Base-by-base conservation (phyloP, 179 eudicot species). In the Silene coronaria region DNA sequence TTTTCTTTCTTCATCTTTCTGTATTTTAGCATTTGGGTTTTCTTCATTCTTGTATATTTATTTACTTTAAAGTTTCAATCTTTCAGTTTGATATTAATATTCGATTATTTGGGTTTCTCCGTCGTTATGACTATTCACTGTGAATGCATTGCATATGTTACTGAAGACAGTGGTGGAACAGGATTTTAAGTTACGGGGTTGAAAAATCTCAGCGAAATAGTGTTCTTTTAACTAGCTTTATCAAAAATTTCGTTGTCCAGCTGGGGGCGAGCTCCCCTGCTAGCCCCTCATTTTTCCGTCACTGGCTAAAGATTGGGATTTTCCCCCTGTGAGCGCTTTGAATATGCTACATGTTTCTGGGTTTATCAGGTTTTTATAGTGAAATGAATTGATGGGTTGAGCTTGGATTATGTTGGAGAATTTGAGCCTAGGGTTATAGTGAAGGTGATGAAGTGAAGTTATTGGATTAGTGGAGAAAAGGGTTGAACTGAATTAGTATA, bases 1-100 rank as follows among this genome's bases (percentile, higher is more conserved):
- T 78, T 75, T 71, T 17, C 26, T 10, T 59, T 42, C 7, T 48
- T 46, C 38, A 79, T 10, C 30, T 64, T 13, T 13, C 51, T 61
- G 12, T 60, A 0, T 12, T 26, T 75, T 11, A 21, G 0, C 8
- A 6, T 61, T 4, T 36, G 21, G 59, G 38, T 65, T 24, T 34
- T 21, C 28, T 59, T 73, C 11, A 34, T 4, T 16, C 67, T 32
- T 38, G 24, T 27, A 6, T 7, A 5, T 82, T 67, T 7, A 5
- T 82, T 67, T 58, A 7, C 32, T 51, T 30, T 17, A 28, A 38
- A 67, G 26, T 32, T 45, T 51, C 8, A 16, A 32, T 26, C 63
- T 60, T 66, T 34, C 19, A 22, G 19, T 9, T 66, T 21, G 19
- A 21, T 72, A 26, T 26, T 7, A 22, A 17, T 7, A 73, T 77